phyloP scores from a whole-genome alignment of 2,329 filamentous ascomycete genomes.

The Neofusicoccum parvum region DNA sequence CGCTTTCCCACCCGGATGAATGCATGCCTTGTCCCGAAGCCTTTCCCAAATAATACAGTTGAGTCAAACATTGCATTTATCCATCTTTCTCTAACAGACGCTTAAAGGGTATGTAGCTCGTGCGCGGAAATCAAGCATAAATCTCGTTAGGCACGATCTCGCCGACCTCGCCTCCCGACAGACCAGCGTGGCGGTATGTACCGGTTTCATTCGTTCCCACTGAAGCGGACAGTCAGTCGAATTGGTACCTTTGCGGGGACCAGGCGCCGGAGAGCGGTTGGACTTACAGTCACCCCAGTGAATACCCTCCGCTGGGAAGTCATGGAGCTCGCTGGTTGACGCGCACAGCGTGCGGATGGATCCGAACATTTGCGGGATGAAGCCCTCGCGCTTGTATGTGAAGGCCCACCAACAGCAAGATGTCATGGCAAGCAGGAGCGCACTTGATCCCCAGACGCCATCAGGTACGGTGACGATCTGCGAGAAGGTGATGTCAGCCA shows the following conservation, averaged over 20 bases:
- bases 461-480: constrained; percentile 32
- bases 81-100: no score
- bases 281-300: constrained; percentile 19
- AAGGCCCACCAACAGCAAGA: constrained; percentile 35
- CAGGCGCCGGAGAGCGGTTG: no score
- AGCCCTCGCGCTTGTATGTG: constrained; percentile 34
- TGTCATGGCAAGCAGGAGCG: constrained; percentile 35
- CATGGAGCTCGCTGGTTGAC: constrained; percentile 31
- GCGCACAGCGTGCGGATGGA: constrained; percentile 35
- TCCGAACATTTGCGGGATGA: constrained; percentile 39
- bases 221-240: not conserved
- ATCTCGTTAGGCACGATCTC: constrained; percentile 33
- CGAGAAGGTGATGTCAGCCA: constrained; percentile 1
- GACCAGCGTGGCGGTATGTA: constrained; percentile 33
- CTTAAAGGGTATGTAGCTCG: no score
- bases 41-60: no score
- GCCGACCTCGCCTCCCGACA: constrained; percentile 30
- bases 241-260: no score
- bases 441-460: constrained; percentile 29
- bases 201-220: constrained; percentile 31
- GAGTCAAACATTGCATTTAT: no score
- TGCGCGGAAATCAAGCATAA: constrained; percentile 25
- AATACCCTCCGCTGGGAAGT: constrained; percentile 28
- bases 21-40: no score
- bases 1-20: no score